Conservation (phyloP, 1,139 yeast genomes). For the Saccharomyces pastorianus region DNA sequence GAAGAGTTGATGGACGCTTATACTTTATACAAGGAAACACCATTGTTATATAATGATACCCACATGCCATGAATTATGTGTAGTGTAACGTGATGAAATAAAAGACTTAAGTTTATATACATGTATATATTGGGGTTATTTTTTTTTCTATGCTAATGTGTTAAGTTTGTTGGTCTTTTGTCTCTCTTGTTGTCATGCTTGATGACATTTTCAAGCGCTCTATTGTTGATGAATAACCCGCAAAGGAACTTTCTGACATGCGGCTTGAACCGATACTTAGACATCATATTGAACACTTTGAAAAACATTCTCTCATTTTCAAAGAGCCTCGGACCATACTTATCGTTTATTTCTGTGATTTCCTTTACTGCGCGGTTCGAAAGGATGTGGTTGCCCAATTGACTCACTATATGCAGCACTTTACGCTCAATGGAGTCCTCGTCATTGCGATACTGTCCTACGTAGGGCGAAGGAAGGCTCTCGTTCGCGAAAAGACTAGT, state of each 20-base stretch:
- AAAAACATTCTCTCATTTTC: constrained; percentile 49
- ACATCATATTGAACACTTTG: constrained; percentile 55
- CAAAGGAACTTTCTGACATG: constrained; percentile 60
- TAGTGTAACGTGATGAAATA: background rate
- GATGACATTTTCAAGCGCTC: constrained; percentile 47
- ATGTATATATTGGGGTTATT: background rate
- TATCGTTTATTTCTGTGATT: constrained; percentile 47
- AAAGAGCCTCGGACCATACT: constrained; percentile 45
- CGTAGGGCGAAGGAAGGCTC: background rate
- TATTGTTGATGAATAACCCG: constrained; percentile 54
- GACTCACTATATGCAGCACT: constrained; percentile 50
- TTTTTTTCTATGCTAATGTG: background rate
- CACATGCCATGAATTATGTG: background rate
- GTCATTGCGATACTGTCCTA: background rate
- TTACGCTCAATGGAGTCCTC: constrained; percentile 27
- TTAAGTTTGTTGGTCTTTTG: background rate
- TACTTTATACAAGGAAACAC: constrained; percentile 22
- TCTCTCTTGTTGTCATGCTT: constrained; percentile 35
- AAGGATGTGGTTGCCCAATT: constrained; percentile 53
- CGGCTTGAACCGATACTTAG: constrained; percentile 57
- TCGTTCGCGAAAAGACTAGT: constrained; percentile 9
- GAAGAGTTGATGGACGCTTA: constrained; percentile 24
- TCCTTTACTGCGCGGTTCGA: constrained; percentile 61
- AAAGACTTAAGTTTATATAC: background rate
- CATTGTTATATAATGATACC: constrained; percentile 25